Conservation (phyloP, 106 monocot species). For the Acorus gramineus region DNA sequence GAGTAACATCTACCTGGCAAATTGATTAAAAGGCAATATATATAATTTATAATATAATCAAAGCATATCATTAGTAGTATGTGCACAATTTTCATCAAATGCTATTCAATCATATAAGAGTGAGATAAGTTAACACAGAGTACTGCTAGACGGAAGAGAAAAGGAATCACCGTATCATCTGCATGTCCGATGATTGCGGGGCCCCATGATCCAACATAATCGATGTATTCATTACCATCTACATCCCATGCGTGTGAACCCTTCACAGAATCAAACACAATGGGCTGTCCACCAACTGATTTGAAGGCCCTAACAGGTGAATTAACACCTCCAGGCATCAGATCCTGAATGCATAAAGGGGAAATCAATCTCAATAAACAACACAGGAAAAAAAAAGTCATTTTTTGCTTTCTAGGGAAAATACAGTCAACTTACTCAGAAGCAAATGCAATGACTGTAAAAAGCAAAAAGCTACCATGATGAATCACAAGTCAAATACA, state of each 20-base stretch:
- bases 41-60: too few relatives aligned
- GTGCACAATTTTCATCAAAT: too few relatives aligned
- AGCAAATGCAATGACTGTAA: too few relatives aligned
- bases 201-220: slow-evolving; percentile 97
- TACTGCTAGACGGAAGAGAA: not conserved
- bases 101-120: not conserved
- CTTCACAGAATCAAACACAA: slow-evolving; percentile 65
- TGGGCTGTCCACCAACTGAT: slow-evolving; percentile 65
- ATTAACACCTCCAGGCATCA: slow-evolving; percentile 76
- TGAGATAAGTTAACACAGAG: not conserved
- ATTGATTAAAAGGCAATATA: too few relatives aligned
- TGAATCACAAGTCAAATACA: too few relatives aligned
- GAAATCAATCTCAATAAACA: too few relatives aligned
- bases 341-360: slow-evolving; percentile 17
- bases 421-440: too few relatives aligned
- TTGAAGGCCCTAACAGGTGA: slow-evolving; percentile 71
- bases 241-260: slow-evolving; percentile 46
- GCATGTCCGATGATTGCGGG: slow-evolving; percentile 97
- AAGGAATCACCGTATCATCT: slow-evolving; percentile 60
- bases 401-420: too few relatives aligned
- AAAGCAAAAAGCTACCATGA: too few relatives aligned
- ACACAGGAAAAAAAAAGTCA: too few relatives aligned
- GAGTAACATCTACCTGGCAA: too few relatives aligned
- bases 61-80: too few relatives aligned
- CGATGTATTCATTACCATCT: slow-evolving; percentile 91